Conservation (phyloP, 1,284 basidiomycete species). For the Golubevia pallescens region DNA sequence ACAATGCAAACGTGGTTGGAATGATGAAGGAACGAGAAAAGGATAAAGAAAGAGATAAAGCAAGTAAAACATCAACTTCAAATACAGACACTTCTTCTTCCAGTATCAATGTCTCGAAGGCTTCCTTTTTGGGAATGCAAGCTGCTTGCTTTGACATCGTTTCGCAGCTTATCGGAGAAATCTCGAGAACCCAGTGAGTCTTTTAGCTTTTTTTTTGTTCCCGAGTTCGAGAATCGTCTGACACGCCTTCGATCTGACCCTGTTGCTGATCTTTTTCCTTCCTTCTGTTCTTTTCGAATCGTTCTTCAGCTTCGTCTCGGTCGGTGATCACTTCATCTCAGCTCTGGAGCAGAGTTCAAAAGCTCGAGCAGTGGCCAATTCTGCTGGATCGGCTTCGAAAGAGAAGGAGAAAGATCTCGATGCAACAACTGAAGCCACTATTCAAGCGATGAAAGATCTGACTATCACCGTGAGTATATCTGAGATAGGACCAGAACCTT, state of each 20-base stretch:
- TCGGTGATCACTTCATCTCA: constrained; percentile 53
- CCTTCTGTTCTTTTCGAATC: neutral
- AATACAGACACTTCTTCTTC: no score
- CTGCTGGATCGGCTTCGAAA: constrained; percentile 23
- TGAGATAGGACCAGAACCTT: neutral
- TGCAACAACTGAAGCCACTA: constrained; percentile 25
- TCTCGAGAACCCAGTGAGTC: constrained; percentile 34
- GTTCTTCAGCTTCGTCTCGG: constrained; percentile 27
- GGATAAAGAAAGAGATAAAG: no score
- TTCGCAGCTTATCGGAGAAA: constrained; percentile 46
- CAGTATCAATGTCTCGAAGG: no score
- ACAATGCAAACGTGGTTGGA: neutral
- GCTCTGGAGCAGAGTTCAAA: constrained; percentile 45
- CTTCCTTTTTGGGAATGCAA: constrained; percentile 17
- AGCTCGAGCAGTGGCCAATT: neutral
- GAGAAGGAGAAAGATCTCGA: constrained; percentile 40
- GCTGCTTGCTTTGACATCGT: constrained; percentile 44
- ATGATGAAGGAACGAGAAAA: no score
- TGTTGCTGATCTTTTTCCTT: neutral
- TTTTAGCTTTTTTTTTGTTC: neutral
- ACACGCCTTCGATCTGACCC: neutral
- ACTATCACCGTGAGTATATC: constrained; percentile 34
- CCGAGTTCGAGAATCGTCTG: neutral
- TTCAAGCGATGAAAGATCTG: constrained; percentile 50
- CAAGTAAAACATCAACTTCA: no score